Evolutionary conservation across 768 basidiomycete genomes (phyloP).

Genomic region (Naganishia vishniacii): DNA sequence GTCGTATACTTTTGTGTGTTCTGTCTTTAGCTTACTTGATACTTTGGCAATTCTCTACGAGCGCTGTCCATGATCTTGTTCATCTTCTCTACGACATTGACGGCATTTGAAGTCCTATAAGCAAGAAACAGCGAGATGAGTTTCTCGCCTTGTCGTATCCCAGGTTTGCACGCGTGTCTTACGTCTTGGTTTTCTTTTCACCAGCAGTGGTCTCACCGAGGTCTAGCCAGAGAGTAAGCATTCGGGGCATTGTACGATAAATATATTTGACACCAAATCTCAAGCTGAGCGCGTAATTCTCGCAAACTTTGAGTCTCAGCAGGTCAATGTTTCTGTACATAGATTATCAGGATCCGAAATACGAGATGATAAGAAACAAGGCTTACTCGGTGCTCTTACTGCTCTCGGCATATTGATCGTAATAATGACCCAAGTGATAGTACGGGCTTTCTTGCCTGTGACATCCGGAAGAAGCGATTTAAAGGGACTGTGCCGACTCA

Average conservation of each 20-base stretch:
- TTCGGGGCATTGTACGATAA: conserved; percentile 87
- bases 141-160: neutral
- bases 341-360: neutral
- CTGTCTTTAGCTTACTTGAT: conserved; percentile 58
- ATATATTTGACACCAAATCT: conserved; percentile 84
- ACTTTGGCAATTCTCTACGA: conserved; percentile 63
- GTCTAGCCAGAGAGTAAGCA: conserved; percentile 92
- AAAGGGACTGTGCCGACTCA: neutral
- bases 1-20: neutral
- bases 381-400: conserved; percentile 9
- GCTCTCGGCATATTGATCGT: conserved; percentile 54
- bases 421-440: conserved; percentile 81
- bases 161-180: neutral
- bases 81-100: conserved; percentile 28
- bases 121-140: neutral
- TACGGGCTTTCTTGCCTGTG: conserved; percentile 62
- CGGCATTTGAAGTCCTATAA: neutral
- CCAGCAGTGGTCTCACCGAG: conserved; percentile 58
- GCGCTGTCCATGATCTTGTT: conserved; percentile 53
- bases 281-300: conserved; percentile 64
- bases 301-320: conserved; percentile 30
- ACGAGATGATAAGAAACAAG: neutral
- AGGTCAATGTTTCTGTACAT: conserved; percentile 5
- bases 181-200: conserved; percentile 14
- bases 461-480: conserved; percentile 18